phyloP scores from a whole-genome alignment of 208 protist species.

The Wallacemonas collosoma region DNA sequence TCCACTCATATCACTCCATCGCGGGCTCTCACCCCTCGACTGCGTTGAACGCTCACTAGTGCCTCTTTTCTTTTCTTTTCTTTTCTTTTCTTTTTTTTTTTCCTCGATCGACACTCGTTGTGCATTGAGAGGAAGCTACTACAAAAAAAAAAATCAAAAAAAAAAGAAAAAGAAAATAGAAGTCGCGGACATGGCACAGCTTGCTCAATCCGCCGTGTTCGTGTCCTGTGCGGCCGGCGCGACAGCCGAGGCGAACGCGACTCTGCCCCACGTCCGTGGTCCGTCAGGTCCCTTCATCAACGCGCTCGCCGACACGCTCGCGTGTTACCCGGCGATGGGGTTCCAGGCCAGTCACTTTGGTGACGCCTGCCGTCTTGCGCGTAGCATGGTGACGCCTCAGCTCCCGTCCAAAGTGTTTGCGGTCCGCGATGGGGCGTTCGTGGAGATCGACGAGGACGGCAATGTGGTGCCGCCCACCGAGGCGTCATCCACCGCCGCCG shows the following conservation, averaged over 20 bases:
- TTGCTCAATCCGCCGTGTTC: constrained; percentile 57
- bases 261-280: constrained; percentile 39
- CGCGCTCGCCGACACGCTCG: constrained; percentile 20
- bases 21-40: too few species aligned
- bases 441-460: constrained; percentile 34
- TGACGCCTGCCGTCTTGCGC: constrained; percentile 48
- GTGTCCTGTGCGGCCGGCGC: constrained; percentile 35
- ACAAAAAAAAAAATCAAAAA: constrained; percentile 8
- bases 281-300: constrained; percentile 38
- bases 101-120: neutral
- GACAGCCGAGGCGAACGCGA: constrained; percentile 20
- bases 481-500: neutral
- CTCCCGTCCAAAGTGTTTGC: constrained; percentile 49
- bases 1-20: too few species aligned
- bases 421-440: constrained; percentile 58
- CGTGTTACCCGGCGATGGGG: constrained; percentile 49
- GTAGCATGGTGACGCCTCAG: constrained; percentile 56
- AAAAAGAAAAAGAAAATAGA: constrained; percentile 12
- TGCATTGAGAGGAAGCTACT: too few species aligned
- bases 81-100: neutral
- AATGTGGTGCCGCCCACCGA: constrained; percentile 15
- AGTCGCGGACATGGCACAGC: constrained; percentile 36
- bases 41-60: neutral
- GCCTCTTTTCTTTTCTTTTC: neutral
- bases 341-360: constrained; percentile 83